Percentiles rank a stretch among this genome's conserved stretches.
Evolutionary conservation across 768 basidiomycete species (phyloP).

Genomic region (Lyophyllum shimeji): DNA sequence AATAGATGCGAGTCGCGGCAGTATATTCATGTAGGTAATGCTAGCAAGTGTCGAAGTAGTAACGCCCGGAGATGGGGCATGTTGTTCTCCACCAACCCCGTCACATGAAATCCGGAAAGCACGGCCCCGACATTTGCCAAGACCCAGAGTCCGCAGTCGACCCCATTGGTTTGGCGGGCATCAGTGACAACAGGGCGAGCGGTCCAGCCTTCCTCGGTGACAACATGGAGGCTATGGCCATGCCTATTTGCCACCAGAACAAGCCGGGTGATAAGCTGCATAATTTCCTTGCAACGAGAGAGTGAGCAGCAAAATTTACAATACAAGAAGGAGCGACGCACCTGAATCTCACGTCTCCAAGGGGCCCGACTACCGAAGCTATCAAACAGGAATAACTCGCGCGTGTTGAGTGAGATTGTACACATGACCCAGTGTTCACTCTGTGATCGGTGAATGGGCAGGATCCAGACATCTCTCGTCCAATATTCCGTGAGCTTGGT

Average conservation of each 20-base stretch:
- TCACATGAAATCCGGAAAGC: constrained; percentile 16
- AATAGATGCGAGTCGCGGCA: too few relatives aligned
- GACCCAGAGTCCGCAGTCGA: constrained; percentile 26
- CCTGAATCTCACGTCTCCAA: constrained; percentile 12
- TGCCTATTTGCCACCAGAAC: constrained; percentile 7
- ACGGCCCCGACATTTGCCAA: constrained; percentile 17
- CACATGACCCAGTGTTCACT: constrained; percentile 34
- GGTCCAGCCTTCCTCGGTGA: constrained; percentile 9
- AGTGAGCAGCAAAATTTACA: too few relatives aligned
- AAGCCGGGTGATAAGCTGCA: constrained; percentile 7
- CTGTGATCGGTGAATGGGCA: constrained; percentile 34
- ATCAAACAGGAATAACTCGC: constrained; percentile 28
- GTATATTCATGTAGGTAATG: not conserved
- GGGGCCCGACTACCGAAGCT: constrained; percentile 20
- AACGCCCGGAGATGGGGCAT: constrained; percentile 10
- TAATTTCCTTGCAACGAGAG: too few relatives aligned
- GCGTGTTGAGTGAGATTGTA: constrained; percentile 9
- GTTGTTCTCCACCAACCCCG: constrained; percentile 15
- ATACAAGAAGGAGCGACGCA: too few relatives aligned
- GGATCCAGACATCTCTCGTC: constrained; percentile 31
- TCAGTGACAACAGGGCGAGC: constrained; percentile 5
- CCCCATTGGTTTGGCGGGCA: constrained; percentile 12
- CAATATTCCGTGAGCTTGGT: constrained; percentile 22
- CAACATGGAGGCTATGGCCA: constrained; percentile 3
- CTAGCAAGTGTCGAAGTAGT: constrained; percentile 17